phyloP scores from a whole-genome alignment of 2,329 filamentous ascomycete species.

The Rutstroemia sp. region DNA sequence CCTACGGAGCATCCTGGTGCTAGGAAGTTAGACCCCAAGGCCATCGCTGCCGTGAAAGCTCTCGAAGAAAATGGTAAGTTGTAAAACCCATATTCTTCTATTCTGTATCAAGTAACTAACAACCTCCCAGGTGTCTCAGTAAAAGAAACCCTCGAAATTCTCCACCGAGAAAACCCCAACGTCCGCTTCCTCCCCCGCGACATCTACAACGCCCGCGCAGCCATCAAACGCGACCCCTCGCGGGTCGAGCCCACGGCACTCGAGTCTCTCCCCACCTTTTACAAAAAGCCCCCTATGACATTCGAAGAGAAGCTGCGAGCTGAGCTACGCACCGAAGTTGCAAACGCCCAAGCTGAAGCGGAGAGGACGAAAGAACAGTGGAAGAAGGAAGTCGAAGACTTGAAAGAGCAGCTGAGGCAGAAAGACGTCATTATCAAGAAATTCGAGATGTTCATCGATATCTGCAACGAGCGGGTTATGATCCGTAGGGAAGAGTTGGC shows the following conservation, averaged over 20 bases:
- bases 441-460: constrained; percentile 64
- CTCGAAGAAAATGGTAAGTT: constrained; percentile 57
- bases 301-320: constrained; percentile 57
- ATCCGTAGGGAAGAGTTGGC: constrained; percentile 48
- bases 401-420: constrained; percentile 53
- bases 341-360: constrained; percentile 49
- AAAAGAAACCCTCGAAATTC: constrained; percentile 57
- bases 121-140: constrained; percentile 51
- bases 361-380: constrained; percentile 49
- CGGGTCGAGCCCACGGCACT: constrained; percentile 52
- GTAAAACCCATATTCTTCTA: background rate
- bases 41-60: constrained; percentile 59
- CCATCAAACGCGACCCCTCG: constrained; percentile 57
- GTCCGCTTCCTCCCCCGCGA: constrained; percentile 57
- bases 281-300: constrained; percentile 57
- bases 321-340: constrained; percentile 53
- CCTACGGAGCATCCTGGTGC: constrained; percentile 59
- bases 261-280: constrained; percentile 55
- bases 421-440: constrained; percentile 55
- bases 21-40: constrained; percentile 58
- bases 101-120: constrained; percentile 14
- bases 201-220: constrained; percentile 60
- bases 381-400: constrained; percentile 48
- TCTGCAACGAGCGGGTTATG: constrained; percentile 61
- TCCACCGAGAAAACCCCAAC: constrained; percentile 56